Evolutionary conservation across 768 basidiomycete species (phyloP), one percentile per base, ranked within the genome.

Genomic region (Boletus rubescentipes): DNA sequence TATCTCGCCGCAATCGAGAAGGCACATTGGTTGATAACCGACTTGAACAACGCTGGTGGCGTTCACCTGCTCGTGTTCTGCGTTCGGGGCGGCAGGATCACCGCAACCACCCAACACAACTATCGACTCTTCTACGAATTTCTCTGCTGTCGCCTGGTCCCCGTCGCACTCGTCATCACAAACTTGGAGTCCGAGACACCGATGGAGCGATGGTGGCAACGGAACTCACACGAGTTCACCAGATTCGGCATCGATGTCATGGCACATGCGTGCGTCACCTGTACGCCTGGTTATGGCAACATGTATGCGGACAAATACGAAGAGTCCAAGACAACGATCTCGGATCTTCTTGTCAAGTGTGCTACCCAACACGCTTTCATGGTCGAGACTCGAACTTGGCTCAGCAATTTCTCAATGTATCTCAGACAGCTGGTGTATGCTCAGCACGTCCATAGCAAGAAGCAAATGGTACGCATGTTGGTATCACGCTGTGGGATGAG

Each of bases 31-130:
- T 57, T 79, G 30, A 61, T 77, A 42, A 54, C 64, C 8, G 56
- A 54, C 10, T 55, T 77, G 35, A 59, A 64, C 26, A 26, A 48
- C 9, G 51, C 46, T 2, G 72, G 63, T 11, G 75, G 76, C 7
- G 54, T 77, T 40, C 69, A 67, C 56, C 67, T 79, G 9, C 71
- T 79, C 16, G 52, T 77, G 2, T 76, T 70, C 58, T 69, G 68
- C 44, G 65, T 76, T 59, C 67, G 70, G 9, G 70, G 67, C 7
- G 73, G 74, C 7, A 66, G 73, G 50, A 67, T 77, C 60, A 72
- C 64, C 32, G 69, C 70, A 21, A 61, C 69, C 2, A 58, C 66
- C 31, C 61, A 67, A 20, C 64, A 73, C 35, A 76, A 75, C 57
- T 78, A 75, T 61, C 55, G 57, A 26, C 49, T 75, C 0, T 75